Percentiles rank a stretch among this genome's conserved stretches.
Evolutionary conservation across 2,329 filamentous ascomycete species (phyloP).

Genomic region (Diaporthe batatas): DNA sequence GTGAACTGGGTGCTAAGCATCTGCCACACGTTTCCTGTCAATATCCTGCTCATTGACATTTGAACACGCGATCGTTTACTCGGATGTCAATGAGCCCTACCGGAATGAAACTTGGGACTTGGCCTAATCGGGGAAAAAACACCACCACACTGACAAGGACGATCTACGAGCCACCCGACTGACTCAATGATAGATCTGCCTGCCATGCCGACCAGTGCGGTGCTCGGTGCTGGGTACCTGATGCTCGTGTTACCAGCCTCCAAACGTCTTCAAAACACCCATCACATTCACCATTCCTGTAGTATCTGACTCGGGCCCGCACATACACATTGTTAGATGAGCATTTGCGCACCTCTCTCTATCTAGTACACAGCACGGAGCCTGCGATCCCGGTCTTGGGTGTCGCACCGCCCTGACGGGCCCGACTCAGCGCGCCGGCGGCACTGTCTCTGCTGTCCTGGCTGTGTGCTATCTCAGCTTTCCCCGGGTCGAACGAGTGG

Average conservation of each 20-base stretch:
- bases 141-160: not conserved
- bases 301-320: not conserved
- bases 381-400: not conserved
- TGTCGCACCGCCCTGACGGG: not conserved
- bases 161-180: not conserved
- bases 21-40: not conserved
- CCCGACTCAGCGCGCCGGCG: not conserved
- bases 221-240: not conserved
- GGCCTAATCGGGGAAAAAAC: not conserved
- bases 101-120: conserved; percentile 5
- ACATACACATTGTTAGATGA: not conserved
- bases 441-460: not conserved
- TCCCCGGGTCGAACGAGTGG: not conserved
- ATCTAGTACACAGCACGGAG: conserved; percentile 20
- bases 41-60: not conserved
- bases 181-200: not conserved
- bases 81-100: not conserved
- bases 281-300: not conserved
- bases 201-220: conserved; percentile 2
- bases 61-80: not conserved
- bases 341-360: conserved; percentile 10
- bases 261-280: conserved; percentile 1
- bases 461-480: not conserved
- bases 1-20: not conserved
- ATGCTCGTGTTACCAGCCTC: not conserved